These are phyloP conservation scores for Fusarium oligoseptatum DNA, from an alignment of 2,329 filamentous ascomycete species.

Conservation along the genomic window DNA sequence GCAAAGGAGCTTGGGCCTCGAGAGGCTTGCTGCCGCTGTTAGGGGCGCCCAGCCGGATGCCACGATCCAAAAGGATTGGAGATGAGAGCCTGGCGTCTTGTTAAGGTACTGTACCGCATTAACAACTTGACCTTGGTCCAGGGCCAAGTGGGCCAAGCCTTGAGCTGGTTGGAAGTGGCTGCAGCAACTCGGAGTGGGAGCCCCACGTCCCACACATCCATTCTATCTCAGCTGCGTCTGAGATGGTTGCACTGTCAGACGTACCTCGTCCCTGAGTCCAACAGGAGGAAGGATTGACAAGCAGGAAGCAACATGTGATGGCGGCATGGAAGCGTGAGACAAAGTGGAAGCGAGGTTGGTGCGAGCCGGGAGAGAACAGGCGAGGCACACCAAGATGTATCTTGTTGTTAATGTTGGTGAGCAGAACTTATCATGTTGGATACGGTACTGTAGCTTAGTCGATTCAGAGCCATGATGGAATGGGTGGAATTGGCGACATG, in stretches of 20 bases:
- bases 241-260: slow-evolving; percentile 45
- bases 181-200: slow-evolving; percentile 37
- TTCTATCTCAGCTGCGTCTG: slow-evolving; percentile 37
- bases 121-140: slow-evolving; percentile 29
- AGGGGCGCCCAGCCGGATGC: slow-evolving; percentile 5
- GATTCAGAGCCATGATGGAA: slow-evolving; percentile 25
- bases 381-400: not conserved
- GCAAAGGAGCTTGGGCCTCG: slow-evolving; percentile 41
- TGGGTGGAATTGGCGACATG: slow-evolving; percentile 26
- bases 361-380: slow-evolving; percentile 4
- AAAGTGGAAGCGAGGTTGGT: slow-evolving; percentile 17
- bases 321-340: slow-evolving; percentile 18
- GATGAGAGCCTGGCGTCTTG: not conserved
- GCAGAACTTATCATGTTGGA: not conserved
- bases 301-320: slow-evolving; percentile 32
- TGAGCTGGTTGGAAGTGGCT: slow-evolving; percentile 41
- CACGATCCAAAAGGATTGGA: slow-evolving; percentile 14
- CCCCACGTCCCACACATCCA: slow-evolving; percentile 35
- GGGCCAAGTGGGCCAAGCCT: slow-evolving; percentile 32
- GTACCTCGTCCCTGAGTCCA: slow-evolving; percentile 33
- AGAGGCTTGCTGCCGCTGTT: slow-evolving; percentile 14
- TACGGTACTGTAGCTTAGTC: slow-evolving; percentile 1
- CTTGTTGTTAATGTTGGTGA: not conserved
- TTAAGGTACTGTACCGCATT: slow-evolving; percentile 40
- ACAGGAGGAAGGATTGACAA: slow-evolving; percentile 34